Base-by-base conservation (phyloP, 2,329 filamentous ascomycete genomes). In the Hymenoscyphus repandus region DNA sequence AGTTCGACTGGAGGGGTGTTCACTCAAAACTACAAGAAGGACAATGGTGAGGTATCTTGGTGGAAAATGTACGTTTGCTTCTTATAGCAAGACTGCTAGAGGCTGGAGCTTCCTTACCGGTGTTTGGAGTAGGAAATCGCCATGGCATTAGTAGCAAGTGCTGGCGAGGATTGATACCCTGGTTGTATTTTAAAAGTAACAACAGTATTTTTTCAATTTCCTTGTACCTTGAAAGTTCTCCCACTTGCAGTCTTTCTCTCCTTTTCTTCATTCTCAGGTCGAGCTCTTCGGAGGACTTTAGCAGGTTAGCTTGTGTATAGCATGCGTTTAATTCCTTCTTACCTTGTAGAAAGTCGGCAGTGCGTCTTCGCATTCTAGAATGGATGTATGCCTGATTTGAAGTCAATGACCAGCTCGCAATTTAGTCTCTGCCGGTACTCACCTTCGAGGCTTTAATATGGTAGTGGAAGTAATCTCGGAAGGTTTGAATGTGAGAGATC, bases 401-500 rank as follows among this genome's bases (percentile, higher is more conserved):
- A 17, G 32, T 40, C 31, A 37, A 12, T 39, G 39, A 36, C 9
- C 5, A 11, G 22, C 9, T 39, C 6, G 11, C 30, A 15, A 12
- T 37, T 7, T 18, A 18, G n/a, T 17, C 12, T 3, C 3, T 1
- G 5, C n/a, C 4, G 4, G 11, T 18, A 30, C 57, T 47, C 69
- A 83, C 82, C 78, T 99, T 99, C 56, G 91, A 96, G 30, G 93
- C 95, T 74, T 99, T 99, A 74, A 99, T 99, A 72, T 99, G 93
- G 71, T 99, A 99, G 72, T 99, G 93, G 78, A 99, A 99, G 72
- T 99, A 99, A 68, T 99, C 93, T 60, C 93, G 88, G 88, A 99
- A 99, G 12, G 93, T 99, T 73, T 99, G 95, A 64, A 99, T 97
- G 70, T 99, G 95, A 45, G 91, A 96, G 62, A 99, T 99, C 68